Evolutionary conservation across 495 filamentous ascomycete species (phyloP).

Genomic region (Rhizodiscina lignyota): DNA sequence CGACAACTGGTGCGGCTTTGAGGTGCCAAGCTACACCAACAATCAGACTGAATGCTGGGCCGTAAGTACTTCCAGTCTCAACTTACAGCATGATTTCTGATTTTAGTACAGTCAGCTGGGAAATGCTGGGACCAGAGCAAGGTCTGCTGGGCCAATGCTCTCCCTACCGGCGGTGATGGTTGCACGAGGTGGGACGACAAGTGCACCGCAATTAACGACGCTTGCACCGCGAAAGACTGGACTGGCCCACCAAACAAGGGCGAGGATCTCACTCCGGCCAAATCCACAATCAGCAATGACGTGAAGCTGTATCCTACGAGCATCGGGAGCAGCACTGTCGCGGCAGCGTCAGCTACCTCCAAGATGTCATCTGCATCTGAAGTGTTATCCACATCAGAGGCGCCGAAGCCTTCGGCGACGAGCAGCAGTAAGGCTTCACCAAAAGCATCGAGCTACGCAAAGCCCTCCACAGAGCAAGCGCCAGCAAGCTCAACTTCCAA

Average conservation of each 20-base stretch:
- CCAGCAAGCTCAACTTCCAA: no score
- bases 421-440: no score
- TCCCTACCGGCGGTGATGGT: conserved; percentile 35
- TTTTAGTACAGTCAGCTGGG: conserved; percentile 16
- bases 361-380: no score
- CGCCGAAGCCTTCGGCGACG: no score
- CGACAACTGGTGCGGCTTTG: conserved; percentile 53
- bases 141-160: conserved; percentile 37
- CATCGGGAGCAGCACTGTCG: no score
- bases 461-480: no score
- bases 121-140: conserved; percentile 41
- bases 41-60: conserved; percentile 39
- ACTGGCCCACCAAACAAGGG: conserved; percentile 43
- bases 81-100: not conserved
- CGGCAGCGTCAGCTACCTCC: no score
- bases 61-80: conserved; percentile 6
- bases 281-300: conserved; percentile 4
- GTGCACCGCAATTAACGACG: conserved; percentile 33
- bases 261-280: conserved; percentile 23
- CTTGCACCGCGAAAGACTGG: conserved; percentile 30
- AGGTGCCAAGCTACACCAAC: conserved; percentile 35
- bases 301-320: no score
- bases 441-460: no score
- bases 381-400: no score
- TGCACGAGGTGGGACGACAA: conserved; percentile 44